A percentile compares a stretch with the other conserved stretches of the same genome.
phyloP scores from a whole-genome alignment of 257 asterid genomes.

The Solanum tarijense region DNA sequence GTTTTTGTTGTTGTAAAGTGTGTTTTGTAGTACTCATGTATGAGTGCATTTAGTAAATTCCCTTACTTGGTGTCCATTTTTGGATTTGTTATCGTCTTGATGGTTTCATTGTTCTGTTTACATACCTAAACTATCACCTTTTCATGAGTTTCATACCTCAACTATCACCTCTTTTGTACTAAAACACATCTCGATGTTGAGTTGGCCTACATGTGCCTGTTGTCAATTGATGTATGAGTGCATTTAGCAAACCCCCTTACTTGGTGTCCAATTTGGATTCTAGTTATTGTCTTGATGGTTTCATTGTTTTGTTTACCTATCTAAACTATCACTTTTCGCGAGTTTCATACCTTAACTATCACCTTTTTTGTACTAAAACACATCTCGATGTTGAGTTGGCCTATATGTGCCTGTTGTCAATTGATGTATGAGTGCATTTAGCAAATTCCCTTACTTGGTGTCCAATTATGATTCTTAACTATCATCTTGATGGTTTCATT shows the following conservation, averaged over 20 bases:
- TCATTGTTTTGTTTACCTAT: background rate
- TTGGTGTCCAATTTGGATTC: background rate
- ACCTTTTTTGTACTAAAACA: background rate
- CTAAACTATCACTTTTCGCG: background rate
- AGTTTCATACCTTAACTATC: background rate
- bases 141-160: background rate
- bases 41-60: background rate
- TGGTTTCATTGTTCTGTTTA: too few species aligned
- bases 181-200: background rate
- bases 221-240: background rate
- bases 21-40: background rate
- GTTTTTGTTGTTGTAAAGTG: background rate
- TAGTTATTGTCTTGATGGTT: background rate
- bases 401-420: background rate
- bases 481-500: background rate
- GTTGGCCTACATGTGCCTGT: background rate
- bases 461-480: background rate
- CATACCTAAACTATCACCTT: too few species aligned
- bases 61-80: background rate
- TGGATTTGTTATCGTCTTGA: background rate
- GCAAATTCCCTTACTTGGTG: background rate
- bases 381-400: background rate
- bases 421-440: background rate
- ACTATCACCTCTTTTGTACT: background rate
- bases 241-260: background rate